phyloP scores from a whole-genome alignment of 164 flowering plant species.

The Annona cherimola region DNA sequence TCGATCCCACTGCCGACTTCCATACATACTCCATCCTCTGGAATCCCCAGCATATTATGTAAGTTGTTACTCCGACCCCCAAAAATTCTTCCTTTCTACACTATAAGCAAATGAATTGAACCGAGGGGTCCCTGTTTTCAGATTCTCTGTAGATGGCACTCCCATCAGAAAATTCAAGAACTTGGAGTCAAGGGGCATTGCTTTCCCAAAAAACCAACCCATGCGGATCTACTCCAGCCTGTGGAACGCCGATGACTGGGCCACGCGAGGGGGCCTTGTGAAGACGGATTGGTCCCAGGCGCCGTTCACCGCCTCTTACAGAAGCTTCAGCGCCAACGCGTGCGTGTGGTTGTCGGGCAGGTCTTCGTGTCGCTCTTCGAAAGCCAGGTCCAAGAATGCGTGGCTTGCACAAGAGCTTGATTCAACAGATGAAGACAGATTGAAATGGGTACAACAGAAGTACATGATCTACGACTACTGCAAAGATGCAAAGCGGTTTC shows the following conservation, averaged over 20 bases:
- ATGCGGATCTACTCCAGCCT: slow-evolving; percentile 11
- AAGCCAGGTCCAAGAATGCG: not conserved
- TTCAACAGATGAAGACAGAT: slow-evolving; percentile 1
- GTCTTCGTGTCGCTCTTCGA: slow-evolving; percentile 15
- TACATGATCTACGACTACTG: slow-evolving; percentile 29
- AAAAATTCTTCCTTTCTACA: not conserved
- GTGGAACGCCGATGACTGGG: slow-evolving; percentile 12
- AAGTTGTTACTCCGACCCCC: not conserved
- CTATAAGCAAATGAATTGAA: too few species aligned
- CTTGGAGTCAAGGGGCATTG: not conserved
- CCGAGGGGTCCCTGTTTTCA: not conserved
- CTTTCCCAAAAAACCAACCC: slow-evolving; percentile 6
- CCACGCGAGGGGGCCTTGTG: slow-evolving; percentile 5
- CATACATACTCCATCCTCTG: slow-evolving; percentile 13
- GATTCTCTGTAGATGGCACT: slow-evolving; percentile 10
- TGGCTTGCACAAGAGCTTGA: slow-evolving; percentile 14
- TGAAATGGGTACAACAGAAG: slow-evolving; percentile 15
- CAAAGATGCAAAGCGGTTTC: slow-evolving; percentile 21
- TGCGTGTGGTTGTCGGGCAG: slow-evolving; percentile 12
- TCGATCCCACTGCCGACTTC: slow-evolving; percentile 5
- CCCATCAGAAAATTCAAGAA: slow-evolving; percentile 8
- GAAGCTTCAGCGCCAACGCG: slow-evolving; percentile 6
- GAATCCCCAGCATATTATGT: slow-evolving; percentile 8
- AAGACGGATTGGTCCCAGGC: slow-evolving; percentile 21
- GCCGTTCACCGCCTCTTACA: slow-evolving; percentile 22